These are phyloP conservation scores for Trichosporon coremiiforme DNA, from an alignment of 1,284 basidiomycete genomes.

Conservation along the genomic window DNA sequence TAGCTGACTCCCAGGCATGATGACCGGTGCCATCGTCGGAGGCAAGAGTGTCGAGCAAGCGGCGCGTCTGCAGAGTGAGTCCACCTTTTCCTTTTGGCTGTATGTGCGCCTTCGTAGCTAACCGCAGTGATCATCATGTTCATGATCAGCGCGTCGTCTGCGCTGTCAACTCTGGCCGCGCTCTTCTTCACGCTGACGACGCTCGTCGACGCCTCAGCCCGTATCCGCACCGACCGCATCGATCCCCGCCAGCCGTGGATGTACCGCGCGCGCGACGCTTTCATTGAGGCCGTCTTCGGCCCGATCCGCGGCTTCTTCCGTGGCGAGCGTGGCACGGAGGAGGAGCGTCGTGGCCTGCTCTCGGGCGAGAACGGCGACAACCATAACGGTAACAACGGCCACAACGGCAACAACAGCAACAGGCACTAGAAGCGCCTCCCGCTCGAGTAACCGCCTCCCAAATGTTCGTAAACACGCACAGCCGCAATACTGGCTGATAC, in stretches of 20 bases:
- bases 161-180: slow-evolving; percentile 67
- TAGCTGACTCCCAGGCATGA: slow-evolving; percentile 64
- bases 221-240: slow-evolving; percentile 70
- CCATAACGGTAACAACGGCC: too few species aligned
- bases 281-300: slow-evolving; percentile 21
- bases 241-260: slow-evolving; percentile 61
- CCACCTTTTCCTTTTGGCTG: too few species aligned
- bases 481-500: neutral
- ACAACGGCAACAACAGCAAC: neutral
- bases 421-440: slow-evolving; percentile 1
- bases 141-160: slow-evolving; percentile 77
- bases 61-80: slow-evolving; percentile 70
- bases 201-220: slow-evolving; percentile 68
- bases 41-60: slow-evolving; percentile 80
- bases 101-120: too few species aligned
- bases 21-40: slow-evolving; percentile 85
- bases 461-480: neutral
- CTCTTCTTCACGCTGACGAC: slow-evolving; percentile 65
- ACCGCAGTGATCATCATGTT: slow-evolving; percentile 77
- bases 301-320: slow-evolving; percentile 4
- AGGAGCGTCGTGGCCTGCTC: slow-evolving; percentile 30
- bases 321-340: slow-evolving; percentile 25
- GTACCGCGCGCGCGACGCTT: slow-evolving; percentile 55
- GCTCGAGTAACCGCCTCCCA: neutral
- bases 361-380: neutral